These are phyloP conservation scores for Lepiota brunneoincarnata DNA, from an alignment of 768 basidiomycete genomes.

Conservation along the genomic window DNA sequence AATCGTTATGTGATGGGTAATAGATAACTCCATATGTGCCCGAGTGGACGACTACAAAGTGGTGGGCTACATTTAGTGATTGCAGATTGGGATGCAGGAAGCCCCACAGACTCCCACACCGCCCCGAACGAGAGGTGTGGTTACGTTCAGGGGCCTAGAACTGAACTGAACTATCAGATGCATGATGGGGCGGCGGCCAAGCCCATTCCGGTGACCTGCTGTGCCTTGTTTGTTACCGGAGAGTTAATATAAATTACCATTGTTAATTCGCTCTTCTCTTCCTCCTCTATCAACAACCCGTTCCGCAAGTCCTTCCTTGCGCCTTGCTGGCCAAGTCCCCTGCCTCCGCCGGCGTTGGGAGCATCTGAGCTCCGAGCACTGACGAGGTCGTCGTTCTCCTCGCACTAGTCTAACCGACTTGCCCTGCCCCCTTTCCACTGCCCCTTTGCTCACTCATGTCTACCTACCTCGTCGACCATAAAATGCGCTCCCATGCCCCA, in stretches of 20 bases:
- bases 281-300: background rate
- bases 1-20: background rate
- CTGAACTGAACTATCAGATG: conserved; percentile 1
- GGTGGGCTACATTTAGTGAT: background rate
- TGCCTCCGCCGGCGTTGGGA: conserved; percentile 9
- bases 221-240: background rate
- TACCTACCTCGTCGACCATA: background rate
- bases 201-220: background rate
- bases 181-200: background rate
- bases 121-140: background rate
- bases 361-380: conserved; percentile 11
- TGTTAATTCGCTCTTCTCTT: background rate
- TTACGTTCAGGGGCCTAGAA: conserved; percentile 4
- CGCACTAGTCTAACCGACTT: too few relatives aligned
- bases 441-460: background rate
- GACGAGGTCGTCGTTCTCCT: background rate
- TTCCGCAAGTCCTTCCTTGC: conserved; percentile 10
- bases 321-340: conserved; percentile 13
- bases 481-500: background rate
- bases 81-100: background rate
- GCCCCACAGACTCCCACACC: conserved; percentile 5
- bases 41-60: background rate
- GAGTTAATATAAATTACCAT: background rate
- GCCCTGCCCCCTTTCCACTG: background rate
- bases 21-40: background rate